Conservation (phyloP, 768 basidiomycete species). For the Ephemerocybe angulata region DNA sequence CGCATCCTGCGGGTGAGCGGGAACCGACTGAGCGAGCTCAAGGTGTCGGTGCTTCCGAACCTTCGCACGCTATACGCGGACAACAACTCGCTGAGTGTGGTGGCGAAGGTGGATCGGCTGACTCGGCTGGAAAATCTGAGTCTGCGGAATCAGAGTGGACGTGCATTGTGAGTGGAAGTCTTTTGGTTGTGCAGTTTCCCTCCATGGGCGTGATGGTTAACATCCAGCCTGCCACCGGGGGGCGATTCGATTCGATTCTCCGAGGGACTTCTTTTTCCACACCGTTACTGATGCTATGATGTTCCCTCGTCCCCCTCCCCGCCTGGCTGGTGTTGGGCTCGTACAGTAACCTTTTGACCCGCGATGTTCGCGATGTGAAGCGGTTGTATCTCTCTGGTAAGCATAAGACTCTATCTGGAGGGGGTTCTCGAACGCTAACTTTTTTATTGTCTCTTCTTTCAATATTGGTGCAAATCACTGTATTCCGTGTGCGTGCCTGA, state of each 20-base stretch:
- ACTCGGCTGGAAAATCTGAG: constrained; percentile 85
- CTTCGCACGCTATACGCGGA: constrained; percentile 92
- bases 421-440: constrained; percentile 3
- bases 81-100: constrained; percentile 59
- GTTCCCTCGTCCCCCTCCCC: constrained; percentile 9
- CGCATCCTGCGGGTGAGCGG: constrained; percentile 83
- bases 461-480: constrained; percentile 9
- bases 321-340: constrained; percentile 3
- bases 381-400: constrained; percentile 91
- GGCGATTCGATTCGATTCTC: constrained; percentile 14
- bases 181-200: constrained; percentile 10
- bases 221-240: no score
- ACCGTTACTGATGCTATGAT: constrained; percentile 2
- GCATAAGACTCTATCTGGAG: constrained; percentile 25
- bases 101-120: constrained; percentile 54
- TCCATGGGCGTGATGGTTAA: no score
- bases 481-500: background rate
- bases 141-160: constrained; percentile 81
- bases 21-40: constrained; percentile 69
- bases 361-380: constrained; percentile 87
- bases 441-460: constrained; percentile 13
- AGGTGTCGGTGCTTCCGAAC: constrained; percentile 60
- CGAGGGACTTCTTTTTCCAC: constrained; percentile 11
- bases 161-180: constrained; percentile 60
- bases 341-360: constrained; percentile 45